Conservation (phyloP, 805 yeast genomes). For the Kodamaea restingae region DNA sequence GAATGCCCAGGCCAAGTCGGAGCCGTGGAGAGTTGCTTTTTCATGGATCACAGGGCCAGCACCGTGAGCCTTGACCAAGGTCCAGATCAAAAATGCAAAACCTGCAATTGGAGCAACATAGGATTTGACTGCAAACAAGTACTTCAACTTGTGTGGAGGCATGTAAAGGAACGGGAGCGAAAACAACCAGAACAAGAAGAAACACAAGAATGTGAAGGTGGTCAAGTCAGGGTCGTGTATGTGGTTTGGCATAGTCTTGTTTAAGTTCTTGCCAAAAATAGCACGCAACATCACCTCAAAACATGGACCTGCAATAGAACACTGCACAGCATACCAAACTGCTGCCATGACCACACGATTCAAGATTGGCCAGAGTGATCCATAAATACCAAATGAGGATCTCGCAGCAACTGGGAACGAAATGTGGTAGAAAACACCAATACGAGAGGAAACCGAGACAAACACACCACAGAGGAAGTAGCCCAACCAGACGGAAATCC, state of each 20-base stretch:
- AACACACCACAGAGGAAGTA: constrained; percentile 67
- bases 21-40: constrained; percentile 44
- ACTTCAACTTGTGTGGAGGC: constrained; percentile 78
- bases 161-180: constrained; percentile 78
- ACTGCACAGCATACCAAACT: constrained; percentile 87
- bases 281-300: constrained; percentile 70
- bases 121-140: constrained; percentile 80
- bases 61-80: constrained; percentile 75
- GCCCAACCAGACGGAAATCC: constrained; percentile 88
- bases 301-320: constrained; percentile 82
- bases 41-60: constrained; percentile 69
- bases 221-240: constrained; percentile 59
- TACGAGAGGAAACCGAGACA: constrained; percentile 66
- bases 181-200: constrained; percentile 77
- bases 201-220: constrained; percentile 67
- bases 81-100: constrained; percentile 78
- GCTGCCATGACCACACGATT: constrained; percentile 85
- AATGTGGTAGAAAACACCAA: constrained; percentile 77
- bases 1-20: constrained; percentile 78
- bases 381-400: constrained; percentile 82
- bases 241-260: constrained; percentile 59
- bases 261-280: constrained; percentile 62
- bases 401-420: constrained; percentile 83
- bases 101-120: constrained; percentile 79
- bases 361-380: constrained; percentile 82